phyloP scores from a whole-genome alignment of 768 basidiomycete genomes.

The Kondoa malvinella region DNA sequence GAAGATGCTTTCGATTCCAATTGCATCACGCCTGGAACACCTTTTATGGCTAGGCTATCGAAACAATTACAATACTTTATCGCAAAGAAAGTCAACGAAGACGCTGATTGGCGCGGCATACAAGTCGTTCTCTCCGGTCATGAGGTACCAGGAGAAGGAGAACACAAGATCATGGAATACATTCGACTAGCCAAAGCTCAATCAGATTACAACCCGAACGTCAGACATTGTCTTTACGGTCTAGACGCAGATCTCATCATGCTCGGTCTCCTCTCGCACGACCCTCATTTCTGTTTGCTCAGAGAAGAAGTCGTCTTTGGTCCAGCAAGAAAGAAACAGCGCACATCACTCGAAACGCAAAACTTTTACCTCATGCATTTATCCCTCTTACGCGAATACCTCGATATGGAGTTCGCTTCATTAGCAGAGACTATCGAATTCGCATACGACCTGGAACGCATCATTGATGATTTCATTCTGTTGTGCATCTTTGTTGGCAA shows the following conservation, averaged over 20 bases:
- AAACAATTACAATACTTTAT: conserved; percentile 86
- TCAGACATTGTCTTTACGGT: conserved; percentile 93
- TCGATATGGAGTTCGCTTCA: conserved; percentile 75
- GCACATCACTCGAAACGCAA: conserved; percentile 47
- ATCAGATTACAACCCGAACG: conserved; percentile 86
- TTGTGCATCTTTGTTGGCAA: conserved; percentile 95
- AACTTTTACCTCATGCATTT: conserved; percentile 92
- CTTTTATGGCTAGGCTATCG: conserved; percentile 87
- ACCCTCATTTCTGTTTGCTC: conserved; percentile 93
- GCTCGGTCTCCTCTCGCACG: conserved; percentile 89
- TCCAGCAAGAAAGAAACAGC: conserved; percentile 45
- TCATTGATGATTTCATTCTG: conserved; percentile 96
- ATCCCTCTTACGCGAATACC: conserved; percentile 86
- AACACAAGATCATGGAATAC: conserved; percentile 99
- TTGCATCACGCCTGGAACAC: conserved; percentile 94
- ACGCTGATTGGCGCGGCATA: conserved; percentile 82
- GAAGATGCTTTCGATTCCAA: conserved; percentile 97
- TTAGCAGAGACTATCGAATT: conserved; percentile 46
- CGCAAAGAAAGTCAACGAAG: conserved; percentile 94
- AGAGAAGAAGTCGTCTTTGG: conserved; percentile 99
- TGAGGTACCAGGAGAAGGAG: conserved; percentile 92
- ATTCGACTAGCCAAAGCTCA: conserved; percentile 88
- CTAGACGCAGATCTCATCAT: conserved; percentile 97
- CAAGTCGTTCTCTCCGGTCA: conserved; percentile 89
- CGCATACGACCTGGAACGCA: conserved; percentile 70